phyloP scores from a whole-genome alignment of 805 yeast genomes.

The Candida nanaspora region DNA sequence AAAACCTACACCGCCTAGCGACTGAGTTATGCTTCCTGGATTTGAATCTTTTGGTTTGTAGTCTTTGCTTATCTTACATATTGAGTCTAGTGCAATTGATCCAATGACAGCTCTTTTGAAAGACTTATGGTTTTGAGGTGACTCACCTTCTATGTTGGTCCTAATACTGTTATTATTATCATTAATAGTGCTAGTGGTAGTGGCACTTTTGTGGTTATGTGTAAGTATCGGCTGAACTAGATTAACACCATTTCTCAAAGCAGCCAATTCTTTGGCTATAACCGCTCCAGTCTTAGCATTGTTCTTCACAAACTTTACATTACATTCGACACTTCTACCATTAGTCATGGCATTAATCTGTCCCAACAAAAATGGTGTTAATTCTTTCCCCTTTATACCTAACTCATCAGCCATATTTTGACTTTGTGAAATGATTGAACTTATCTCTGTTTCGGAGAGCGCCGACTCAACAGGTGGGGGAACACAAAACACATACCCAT shows the following conservation, averaged over 20 bases:
- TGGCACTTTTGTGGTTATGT: too few relatives aligned
- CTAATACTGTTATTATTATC: too few relatives aligned
- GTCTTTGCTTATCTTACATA: constrained; percentile 35
- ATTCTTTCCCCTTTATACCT: constrained; percentile 61
- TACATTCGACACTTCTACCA: constrained; percentile 65
- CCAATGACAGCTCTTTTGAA: constrained; percentile 50
- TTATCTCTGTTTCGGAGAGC: constrained; percentile 44
- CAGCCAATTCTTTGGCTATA: constrained; percentile 50
- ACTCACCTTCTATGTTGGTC: too few relatives aligned
- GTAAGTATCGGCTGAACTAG: too few relatives aligned
- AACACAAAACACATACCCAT: constrained; percentile 75
- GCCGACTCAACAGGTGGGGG: constrained; percentile 72
- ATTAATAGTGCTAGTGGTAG: too few relatives aligned
- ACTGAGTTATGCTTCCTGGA: constrained; percentile 51
- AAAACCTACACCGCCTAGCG: constrained; percentile 81
- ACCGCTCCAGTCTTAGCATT: constrained; percentile 64
- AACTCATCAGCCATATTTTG: constrained; percentile 41
- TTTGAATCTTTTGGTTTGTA: constrained; percentile 54
- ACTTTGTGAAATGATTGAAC: constrained; percentile 51
- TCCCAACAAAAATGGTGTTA: constrained; percentile 71
- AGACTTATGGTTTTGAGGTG: too few relatives aligned
- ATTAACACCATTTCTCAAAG: constrained; percentile 22
- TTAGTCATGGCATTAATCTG: constrained; percentile 60
- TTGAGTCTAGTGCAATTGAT: constrained; percentile 68
- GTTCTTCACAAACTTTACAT: constrained; percentile 68